Evolutionary conservation across 1,284 basidiomycete species (phyloP), one percentile per base, ranked within the genome.

Genomic region (Anthracocystis panici-leucophaei): DNA sequence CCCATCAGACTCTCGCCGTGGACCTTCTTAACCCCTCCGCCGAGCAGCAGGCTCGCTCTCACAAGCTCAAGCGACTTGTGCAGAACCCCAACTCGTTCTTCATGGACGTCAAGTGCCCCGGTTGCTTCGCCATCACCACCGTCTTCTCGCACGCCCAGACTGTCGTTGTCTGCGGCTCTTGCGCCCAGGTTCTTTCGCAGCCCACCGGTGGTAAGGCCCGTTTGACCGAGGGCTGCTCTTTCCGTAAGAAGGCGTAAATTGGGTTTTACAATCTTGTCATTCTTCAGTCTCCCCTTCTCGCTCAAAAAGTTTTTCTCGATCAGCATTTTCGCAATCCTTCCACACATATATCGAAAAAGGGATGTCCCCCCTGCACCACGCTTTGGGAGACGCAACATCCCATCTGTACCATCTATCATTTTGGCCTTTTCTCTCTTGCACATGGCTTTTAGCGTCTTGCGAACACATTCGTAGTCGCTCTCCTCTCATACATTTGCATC

Each of bases 41-140:
- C 84, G 93, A 95, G 87, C 88, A 91, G 82, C 88, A 93, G 91
- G 87, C 82, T 61, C 70, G 68, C 56, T 65, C 82, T 78, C 93
- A 97, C 92, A 99, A 99, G 91, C 93, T 98, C 88, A 99, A 99
- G 91, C 92, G 95, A 87, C 91, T 99, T 85, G 97, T 99, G 84
- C 97, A 97, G 88, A 92, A 91, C 75, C 84, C 85, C 67, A 84
- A 84, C 81, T 83, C 81, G 55, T 98, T 95, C 89, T 99, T 98
- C 89, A 99, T 99, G 97, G 97, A 99, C 87, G 95, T 99, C 85
- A 99, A 99, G 89, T 99, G 96, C 89, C 92, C 96, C 65, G 93
- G 93, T 76, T 96, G 94, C 90, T 95, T 96, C 86, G 91, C 92
- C 84, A 95, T 96, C 87, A 94, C 93, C 78, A 94, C 93, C 74